These are phyloP conservation scores for Thalassiosira hispida DNA, from an alignment of 352 stramenopile genomes.

Conservation along the genomic window DNA sequence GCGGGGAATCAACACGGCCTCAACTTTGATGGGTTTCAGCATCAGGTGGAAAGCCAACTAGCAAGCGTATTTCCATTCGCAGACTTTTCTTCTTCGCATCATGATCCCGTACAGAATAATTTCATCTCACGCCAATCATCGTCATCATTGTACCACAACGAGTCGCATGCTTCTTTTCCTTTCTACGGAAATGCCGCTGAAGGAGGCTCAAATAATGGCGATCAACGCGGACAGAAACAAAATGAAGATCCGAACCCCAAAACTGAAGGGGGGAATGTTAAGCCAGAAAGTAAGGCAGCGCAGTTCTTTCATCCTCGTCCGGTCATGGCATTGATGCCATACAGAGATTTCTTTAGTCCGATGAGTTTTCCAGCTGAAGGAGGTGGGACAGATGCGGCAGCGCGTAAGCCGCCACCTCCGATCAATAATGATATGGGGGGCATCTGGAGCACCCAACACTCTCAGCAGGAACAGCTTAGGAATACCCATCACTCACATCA, in stretches of 20 bases:
- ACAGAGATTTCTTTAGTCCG: constrained; percentile 46
- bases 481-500: background rate
- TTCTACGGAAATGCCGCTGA: background rate
- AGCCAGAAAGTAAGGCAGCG: constrained; percentile 24
- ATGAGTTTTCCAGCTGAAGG: constrained; percentile 4
- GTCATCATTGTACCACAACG: background rate
- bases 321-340: constrained; percentile 30
- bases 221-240: constrained; percentile 2
- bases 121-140: background rate
- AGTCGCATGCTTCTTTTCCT: background rate
- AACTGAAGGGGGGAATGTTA: constrained; percentile 8
- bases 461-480: background rate
- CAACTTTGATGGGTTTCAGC: constrained; percentile 43
- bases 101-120: background rate
- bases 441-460: background rate
- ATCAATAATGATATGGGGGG: constrained; percentile 1
- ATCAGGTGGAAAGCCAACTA: constrained; percentile 40
- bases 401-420: background rate
- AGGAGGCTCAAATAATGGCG: background rate
- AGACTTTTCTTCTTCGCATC: background rate
- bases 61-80: constrained; percentile 13
- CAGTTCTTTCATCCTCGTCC: constrained; percentile 55
- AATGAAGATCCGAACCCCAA: constrained; percentile 5
- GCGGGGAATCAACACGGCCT: background rate
- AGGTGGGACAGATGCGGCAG: background rate